A percentile compares a stretch with the other conserved stretches of the same genome.
Evolutionary conservation across 352 stramenopile genomes (phyloP).

Genomic region (Globisporangium polare): DNA sequence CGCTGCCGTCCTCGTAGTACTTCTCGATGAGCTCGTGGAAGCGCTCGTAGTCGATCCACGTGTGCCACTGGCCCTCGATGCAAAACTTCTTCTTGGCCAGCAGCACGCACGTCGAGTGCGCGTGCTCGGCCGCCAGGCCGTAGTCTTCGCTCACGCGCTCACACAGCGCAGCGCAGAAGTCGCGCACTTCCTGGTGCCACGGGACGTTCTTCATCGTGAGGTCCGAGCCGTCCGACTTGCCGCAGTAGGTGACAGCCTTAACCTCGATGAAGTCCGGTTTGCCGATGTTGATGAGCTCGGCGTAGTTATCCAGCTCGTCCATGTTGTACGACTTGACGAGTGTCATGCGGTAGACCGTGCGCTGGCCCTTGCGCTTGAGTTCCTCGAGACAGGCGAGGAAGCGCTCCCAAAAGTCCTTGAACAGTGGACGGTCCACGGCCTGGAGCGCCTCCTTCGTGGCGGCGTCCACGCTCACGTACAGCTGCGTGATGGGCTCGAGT

Average conservation of each 20-base stretch:
- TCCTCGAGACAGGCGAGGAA: slow-evolving; percentile 90
- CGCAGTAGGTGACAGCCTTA: slow-evolving; percentile 98
- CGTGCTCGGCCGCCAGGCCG: slow-evolving; percentile 93
- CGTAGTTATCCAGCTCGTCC: slow-evolving; percentile 94
- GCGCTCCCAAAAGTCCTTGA: slow-evolving; percentile 97
- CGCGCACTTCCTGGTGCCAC: slow-evolving; percentile 96
- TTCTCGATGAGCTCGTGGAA: slow-evolving; percentile 89
- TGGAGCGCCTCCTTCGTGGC: slow-evolving; percentile 95
- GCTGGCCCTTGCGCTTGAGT: slow-evolving; percentile 94
- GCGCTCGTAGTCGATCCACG: slow-evolving; percentile 99
- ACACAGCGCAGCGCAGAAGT: slow-evolving; percentile 85
- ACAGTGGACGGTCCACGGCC: slow-evolving; percentile 94
- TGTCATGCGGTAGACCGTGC: slow-evolving; percentile 96
- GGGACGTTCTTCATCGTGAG: slow-evolving; percentile 98
- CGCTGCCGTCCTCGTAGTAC: slow-evolving; percentile 77
- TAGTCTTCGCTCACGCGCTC: slow-evolving; percentile 86
- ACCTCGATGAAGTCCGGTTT: slow-evolving; percentile 94
- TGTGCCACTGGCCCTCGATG: slow-evolving; percentile 93
- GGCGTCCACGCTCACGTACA: slow-evolving; percentile 99
- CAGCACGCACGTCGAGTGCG: slow-evolving; percentile 95
- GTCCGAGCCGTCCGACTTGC: slow-evolving; percentile 96
- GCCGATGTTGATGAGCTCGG: slow-evolving; percentile 90
- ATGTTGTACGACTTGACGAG: slow-evolving; percentile 99
- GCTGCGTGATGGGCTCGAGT: slow-evolving; percentile 96
- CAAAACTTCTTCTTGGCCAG: slow-evolving; percentile 91